Conservation (phyloP, 768 basidiomycete genomes). For the Scleroderma bovista region DNA sequence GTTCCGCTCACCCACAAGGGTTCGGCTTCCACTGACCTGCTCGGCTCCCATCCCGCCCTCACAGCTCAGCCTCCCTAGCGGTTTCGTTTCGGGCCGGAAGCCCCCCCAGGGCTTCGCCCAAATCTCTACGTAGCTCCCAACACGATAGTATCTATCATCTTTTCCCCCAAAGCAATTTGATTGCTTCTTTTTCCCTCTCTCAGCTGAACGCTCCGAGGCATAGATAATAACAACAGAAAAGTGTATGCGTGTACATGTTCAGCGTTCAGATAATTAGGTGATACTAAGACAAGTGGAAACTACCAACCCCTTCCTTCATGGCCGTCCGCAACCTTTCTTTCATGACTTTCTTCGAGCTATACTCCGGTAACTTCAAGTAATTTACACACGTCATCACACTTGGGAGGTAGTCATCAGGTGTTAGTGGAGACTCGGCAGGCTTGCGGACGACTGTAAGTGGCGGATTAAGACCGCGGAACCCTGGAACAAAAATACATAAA, state of each 20-base stretch:
- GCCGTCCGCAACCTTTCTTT: conserved; percentile 76
- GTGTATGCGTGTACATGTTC: conserved; percentile 16
- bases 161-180: too few relatives aligned
- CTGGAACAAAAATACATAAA: conserved; percentile 31
- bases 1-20: too few relatives aligned
- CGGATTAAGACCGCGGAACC: conserved; percentile 93
- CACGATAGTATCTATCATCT: too few relatives aligned
- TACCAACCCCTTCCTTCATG: conserved; percentile 90
- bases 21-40: too few relatives aligned
- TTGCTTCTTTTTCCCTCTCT: too few relatives aligned
- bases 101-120: too few relatives aligned
- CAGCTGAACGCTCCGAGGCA: too few relatives aligned
- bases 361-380: conserved; percentile 94
- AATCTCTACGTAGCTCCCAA: too few relatives aligned
- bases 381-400: conserved; percentile 99
- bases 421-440: conserved; percentile 86
- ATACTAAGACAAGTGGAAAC: conserved; percentile 90
- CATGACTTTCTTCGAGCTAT: conserved; percentile 83
- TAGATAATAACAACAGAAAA: too few relatives aligned
- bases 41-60: too few relatives aligned
- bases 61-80: too few relatives aligned
- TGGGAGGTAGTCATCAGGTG: conserved; percentile 90
- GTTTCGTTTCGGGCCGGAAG: too few relatives aligned
- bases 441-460: conserved; percentile 95
- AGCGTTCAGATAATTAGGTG: conserved; percentile 12